A percentile compares a stretch with the other conserved stretches of the same genome.
Conservation (phyloP, 257 asterid genomes). For the Echites panduratus region DNA sequence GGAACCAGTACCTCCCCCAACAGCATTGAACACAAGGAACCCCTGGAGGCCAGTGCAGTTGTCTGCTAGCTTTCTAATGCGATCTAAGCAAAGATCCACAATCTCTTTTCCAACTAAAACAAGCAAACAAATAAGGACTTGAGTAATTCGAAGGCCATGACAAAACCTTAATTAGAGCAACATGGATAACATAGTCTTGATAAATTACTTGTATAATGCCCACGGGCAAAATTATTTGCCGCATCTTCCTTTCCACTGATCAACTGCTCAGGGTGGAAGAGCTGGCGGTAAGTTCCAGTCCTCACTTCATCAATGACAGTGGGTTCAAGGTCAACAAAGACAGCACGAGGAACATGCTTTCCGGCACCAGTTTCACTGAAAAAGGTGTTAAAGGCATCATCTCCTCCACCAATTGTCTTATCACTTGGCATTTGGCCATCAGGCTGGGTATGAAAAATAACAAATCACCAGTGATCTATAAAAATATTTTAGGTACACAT, state of each 20-base stretch:
- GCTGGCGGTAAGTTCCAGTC: slow-evolving; percentile 34
- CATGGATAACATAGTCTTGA: background rate
- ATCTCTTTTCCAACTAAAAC: slow-evolving; percentile 40
- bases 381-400: slow-evolving; percentile 47
- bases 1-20: slow-evolving; percentile 43
- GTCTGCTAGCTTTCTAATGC: slow-evolving; percentile 40
- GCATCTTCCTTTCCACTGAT: slow-evolving; percentile 48
- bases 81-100: slow-evolving; percentile 43
- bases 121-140: background rate
- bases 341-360: slow-evolving; percentile 44
- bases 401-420: slow-evolving; percentile 40
- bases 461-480: background rate
- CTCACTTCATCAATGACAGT: slow-evolving; percentile 43
- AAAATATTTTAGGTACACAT: background rate
- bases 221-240: slow-evolving; percentile 43
- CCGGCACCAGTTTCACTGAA: slow-evolving; percentile 44
- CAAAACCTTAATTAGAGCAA: background rate
- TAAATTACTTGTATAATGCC: slow-evolving; percentile 37
- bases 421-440: slow-evolving; percentile 45
- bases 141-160: background rate
- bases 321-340: slow-evolving; percentile 44
- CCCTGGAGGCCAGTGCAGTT: slow-evolving; percentile 46
- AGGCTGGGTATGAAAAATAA: slow-evolving; percentile 20
- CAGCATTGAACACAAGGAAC: slow-evolving; percentile 38
- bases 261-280: slow-evolving; percentile 42